Base-by-base conservation (phyloP, 345 rosid genomes). In the Citrus inodora region DNA sequence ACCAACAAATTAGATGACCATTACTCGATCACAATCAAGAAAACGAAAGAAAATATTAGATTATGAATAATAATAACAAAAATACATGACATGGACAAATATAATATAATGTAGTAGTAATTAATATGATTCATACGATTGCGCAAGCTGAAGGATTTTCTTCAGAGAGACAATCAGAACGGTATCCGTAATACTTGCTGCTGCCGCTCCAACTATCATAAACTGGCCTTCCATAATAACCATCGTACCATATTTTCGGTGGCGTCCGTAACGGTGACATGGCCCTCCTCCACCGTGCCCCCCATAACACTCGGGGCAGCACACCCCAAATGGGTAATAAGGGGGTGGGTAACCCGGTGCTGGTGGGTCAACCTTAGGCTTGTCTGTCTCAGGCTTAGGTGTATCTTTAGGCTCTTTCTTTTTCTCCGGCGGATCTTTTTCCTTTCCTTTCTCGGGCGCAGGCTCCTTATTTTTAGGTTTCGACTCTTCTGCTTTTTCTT, bases 171-270 rank as follows among this genome's bases (percentile, higher is more conserved):
- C 82, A 88, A 65, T 88, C 88, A 33, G 87, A 81, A 33, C 84
- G 64, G 13, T 71, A 63, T 62, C 13, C 59, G 46, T 74, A 77
- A 75, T 76, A 67, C 58, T 5, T 53, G 2, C 66, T 51, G 28
- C 79, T 30, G 79, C 83, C 81, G 19, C 88, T 90, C 88, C 89
- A 88, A 76, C 92, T 85, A 3, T 91, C 89, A 32, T 83, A 92
- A 40, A 91, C 91, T 0, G 89, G 92, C 76, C 93, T 67, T 24
- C 91, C 91, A 42, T 80, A 86, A 6, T 80, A 80, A 6, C 80
- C 84, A 51, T 74, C 78, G 4, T 33, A 68, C 30, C 25, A 60
- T 42, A 75, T 32, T 14, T 74, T 69, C 37, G 69, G 76, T 77
- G 74, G 78, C 77, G 83, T 1, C 25, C 5, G 27, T 14, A 46